Conservation (phyloP, 257 asterid genomes). For the Lavandula angustifolia region DNA sequence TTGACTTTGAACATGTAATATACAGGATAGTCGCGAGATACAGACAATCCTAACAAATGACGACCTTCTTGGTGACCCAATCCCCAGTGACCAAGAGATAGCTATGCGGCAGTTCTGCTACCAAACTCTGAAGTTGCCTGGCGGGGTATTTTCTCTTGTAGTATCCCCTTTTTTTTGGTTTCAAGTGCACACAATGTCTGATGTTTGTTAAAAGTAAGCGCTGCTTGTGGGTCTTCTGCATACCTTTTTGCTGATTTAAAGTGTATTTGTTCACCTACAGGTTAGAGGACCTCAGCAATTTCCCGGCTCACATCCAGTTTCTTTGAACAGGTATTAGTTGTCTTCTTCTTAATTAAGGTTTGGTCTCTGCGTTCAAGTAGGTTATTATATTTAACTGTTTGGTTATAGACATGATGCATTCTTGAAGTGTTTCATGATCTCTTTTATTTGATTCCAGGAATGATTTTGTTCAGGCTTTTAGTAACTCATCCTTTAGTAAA, state of each 20-base stretch:
- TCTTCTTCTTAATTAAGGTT: conserved; percentile 24
- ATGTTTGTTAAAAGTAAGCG: conserved; percentile 5
- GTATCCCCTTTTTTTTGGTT: conserved; percentile 18
- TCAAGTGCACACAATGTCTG: conserved; percentile 1
- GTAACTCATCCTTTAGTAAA: background rate
- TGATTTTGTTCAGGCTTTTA: conserved; percentile 1
- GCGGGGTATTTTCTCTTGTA: conserved; percentile 54
- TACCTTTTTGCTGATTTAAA: conserved; percentile 28
- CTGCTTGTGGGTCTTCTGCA: conserved; percentile 1
- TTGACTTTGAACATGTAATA: conserved; percentile 18
- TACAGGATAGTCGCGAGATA: conserved; percentile 75
- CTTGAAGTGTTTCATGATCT: conserved; percentile 14
- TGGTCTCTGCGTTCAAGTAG: conserved; percentile 4
- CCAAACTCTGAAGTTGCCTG: conserved; percentile 70
- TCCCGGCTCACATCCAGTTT: conserved; percentile 99
- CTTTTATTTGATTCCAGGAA: conserved; percentile 1
- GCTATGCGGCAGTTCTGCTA: conserved; percentile 74
- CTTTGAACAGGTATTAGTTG: conserved; percentile 74
- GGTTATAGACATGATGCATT: conserved; percentile 11
- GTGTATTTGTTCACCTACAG: conserved; percentile 45
- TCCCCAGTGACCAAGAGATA: conserved; percentile 76
- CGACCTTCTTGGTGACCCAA: conserved; percentile 82
- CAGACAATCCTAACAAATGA: conserved; percentile 71
- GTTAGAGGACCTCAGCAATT: conserved; percentile 65
- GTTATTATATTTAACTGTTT: conserved; percentile 17